Percentiles rank a stretch among this genome's conserved stretches.
phyloP scores from a whole-genome alignment of 441 rosid species.

The Eutrema salsugineum region DNA sequence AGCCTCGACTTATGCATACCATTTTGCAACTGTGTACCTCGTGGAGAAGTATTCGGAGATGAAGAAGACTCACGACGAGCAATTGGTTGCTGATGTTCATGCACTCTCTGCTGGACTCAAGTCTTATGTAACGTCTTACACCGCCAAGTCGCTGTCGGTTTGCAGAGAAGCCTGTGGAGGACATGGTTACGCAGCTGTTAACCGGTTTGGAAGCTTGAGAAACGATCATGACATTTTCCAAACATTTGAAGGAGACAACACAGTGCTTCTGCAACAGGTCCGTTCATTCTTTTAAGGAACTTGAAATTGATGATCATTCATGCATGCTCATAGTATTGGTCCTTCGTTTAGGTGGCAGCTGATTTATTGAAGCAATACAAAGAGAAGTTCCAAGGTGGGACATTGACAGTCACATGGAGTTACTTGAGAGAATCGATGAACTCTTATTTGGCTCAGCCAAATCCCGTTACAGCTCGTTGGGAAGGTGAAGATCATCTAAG shows the following conservation, averaged over 20 bases:
- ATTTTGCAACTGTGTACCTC: slow-evolving; percentile 71
- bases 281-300: not conserved
- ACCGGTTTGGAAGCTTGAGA: slow-evolving; percentile 92
- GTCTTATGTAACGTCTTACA: slow-evolving; percentile 87
- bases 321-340: not conserved
- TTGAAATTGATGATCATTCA: not conserved
- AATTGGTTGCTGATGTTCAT: slow-evolving; percentile 86
- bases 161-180: slow-evolving; percentile 99
- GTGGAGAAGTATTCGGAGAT: slow-evolving; percentile 84
- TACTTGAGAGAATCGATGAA: slow-evolving; percentile 95
- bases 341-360: slow-evolving; percentile 69
- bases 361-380: slow-evolving; percentile 88
- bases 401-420: slow-evolving; percentile 90
- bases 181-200: slow-evolving; percentile 99
- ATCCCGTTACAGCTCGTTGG: slow-evolving; percentile 95
- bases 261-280: slow-evolving; percentile 97
- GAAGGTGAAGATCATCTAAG: slow-evolving; percentile 88
- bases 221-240: slow-evolving; percentile 99
- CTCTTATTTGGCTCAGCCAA: slow-evolving; percentile 85
- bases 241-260: slow-evolving; percentile 99
- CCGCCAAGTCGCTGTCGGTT: slow-evolving; percentile 79
- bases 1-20: slow-evolving; percentile 93
- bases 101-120: slow-evolving; percentile 94
- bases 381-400: slow-evolving; percentile 94
- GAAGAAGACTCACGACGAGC: slow-evolving; percentile 83